Evolutionary conservation across 2,329 filamentous ascomycete genomes (phyloP).

Genomic region (Cladosporium colombiae): DNA sequence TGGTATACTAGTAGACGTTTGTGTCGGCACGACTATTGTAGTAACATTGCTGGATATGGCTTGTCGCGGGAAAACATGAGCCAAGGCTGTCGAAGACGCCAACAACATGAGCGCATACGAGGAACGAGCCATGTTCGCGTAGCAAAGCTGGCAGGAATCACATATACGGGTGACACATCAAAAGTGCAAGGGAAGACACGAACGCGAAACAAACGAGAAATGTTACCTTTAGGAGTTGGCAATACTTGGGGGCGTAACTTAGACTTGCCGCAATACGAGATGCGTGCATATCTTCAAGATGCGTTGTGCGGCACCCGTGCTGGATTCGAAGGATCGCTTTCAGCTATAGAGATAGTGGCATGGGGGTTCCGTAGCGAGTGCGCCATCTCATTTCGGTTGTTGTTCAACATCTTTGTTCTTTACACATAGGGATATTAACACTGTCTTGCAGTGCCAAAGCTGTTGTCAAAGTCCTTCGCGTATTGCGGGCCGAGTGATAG

Average conservation of each 20-base stretch:
- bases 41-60: not conserved
- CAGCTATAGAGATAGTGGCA: slow-evolving; percentile 1
- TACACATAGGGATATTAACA: not conserved
- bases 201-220: not conserved
- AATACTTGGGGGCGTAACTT: not conserved
- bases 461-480: not conserved
- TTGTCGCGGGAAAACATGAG: not conserved
- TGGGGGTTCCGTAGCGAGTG: not conserved
- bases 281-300: slow-evolving; percentile 2
- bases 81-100: not conserved
- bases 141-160: not conserved
- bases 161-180: not conserved
- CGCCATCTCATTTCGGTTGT: not conserved
- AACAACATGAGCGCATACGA: not conserved
- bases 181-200: not conserved
- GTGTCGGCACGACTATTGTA: not conserved
- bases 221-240: not conserved
- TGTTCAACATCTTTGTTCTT: not conserved
- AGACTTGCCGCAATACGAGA: not conserved
- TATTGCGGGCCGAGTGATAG: not conserved
- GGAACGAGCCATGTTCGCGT: not conserved
- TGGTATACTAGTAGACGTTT: not conserved
- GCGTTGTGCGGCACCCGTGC: not conserved
- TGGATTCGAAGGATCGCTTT: slow-evolving; percentile 3
- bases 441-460: not conserved